phyloP scores from a whole-genome alignment of 805 yeast genomes.

The Yarrowia hollandica region DNA sequence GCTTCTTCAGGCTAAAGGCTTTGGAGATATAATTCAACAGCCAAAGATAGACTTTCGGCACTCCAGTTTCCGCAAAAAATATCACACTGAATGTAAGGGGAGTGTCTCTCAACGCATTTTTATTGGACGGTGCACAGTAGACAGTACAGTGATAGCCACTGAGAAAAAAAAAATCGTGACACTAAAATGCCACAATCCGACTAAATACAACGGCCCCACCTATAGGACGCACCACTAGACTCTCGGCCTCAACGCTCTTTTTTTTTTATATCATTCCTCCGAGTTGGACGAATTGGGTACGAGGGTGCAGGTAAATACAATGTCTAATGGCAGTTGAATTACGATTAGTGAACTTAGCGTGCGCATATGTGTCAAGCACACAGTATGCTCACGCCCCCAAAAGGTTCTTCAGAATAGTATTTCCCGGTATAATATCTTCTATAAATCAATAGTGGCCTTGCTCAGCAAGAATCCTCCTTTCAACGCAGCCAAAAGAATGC shows the following conservation, averaged over 20 bases:
- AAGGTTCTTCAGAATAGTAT: not conserved
- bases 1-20: too few species aligned
- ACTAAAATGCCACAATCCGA: too few species aligned
- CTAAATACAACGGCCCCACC: not conserved
- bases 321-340: conserved; percentile 12
- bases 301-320: not conserved
- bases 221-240: not conserved
- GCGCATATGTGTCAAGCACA: not conserved
- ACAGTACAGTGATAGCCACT: not conserved
- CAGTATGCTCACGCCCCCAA: too few species aligned
- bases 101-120: not conserved
- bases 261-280: too few species aligned
- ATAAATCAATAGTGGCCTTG: conserved; percentile 13
- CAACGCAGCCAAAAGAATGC: too few species aligned
- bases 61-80: not conserved
- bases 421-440: conserved; percentile 21
- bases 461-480: not conserved
- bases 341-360: not conserved
- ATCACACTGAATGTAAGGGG: not conserved
- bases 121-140: not conserved
- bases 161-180: not conserved
- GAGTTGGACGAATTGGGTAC: not conserved
- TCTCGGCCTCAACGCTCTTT: not conserved
- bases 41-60: conserved; percentile 3
- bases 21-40: not conserved